These are phyloP conservation scores for Trichoderma asperelloides DNA, from an alignment of 495 filamentous ascomycete species.

Conservation along the genomic window DNA sequence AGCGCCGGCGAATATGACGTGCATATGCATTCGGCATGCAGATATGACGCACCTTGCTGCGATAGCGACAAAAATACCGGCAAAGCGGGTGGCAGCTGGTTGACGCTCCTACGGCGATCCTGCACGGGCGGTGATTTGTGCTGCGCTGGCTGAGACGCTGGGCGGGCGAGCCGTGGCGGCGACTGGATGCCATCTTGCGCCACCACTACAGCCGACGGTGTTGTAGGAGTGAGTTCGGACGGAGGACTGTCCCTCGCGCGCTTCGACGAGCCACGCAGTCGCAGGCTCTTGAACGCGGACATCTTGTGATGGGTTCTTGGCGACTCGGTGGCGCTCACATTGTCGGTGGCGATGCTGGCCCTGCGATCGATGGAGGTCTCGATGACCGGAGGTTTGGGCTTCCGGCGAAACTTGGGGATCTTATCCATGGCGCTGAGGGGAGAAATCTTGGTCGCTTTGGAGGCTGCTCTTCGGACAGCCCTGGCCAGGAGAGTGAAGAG, in stretches of 20 bases:
- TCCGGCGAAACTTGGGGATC: constrained; percentile 10
- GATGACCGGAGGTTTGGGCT: not conserved
- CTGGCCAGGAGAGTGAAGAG: not conserved
- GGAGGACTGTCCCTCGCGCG: constrained; percentile 15
- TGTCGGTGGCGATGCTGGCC: not conserved
- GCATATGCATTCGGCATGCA: not conserved
- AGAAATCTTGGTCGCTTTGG: not conserved
- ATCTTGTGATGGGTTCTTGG: not conserved
- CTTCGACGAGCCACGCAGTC: constrained; percentile 13
- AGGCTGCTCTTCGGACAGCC: not conserved
- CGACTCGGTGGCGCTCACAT: not conserved
- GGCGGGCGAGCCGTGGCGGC: not conserved
- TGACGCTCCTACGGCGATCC: constrained; percentile 4
- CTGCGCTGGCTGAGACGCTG: not conserved
- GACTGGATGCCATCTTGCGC: constrained; percentile 14
- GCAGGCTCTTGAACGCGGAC: constrained; percentile 3
- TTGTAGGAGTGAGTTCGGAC: constrained; percentile 8
- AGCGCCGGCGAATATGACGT: not conserved
- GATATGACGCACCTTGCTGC: constrained; percentile 20
- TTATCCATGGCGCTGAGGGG: constrained; percentile 9
- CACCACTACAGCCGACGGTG: constrained; percentile 15
- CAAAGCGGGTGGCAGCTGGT: constrained; percentile 14
- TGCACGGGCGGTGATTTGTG: not conserved
- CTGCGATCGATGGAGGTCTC: not conserved
- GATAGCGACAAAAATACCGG: constrained; percentile 31